These are phyloP conservation scores for Aciculosporium take DNA, from an alignment of 2,329 filamentous ascomycete species.

Conservation along the genomic window DNA sequence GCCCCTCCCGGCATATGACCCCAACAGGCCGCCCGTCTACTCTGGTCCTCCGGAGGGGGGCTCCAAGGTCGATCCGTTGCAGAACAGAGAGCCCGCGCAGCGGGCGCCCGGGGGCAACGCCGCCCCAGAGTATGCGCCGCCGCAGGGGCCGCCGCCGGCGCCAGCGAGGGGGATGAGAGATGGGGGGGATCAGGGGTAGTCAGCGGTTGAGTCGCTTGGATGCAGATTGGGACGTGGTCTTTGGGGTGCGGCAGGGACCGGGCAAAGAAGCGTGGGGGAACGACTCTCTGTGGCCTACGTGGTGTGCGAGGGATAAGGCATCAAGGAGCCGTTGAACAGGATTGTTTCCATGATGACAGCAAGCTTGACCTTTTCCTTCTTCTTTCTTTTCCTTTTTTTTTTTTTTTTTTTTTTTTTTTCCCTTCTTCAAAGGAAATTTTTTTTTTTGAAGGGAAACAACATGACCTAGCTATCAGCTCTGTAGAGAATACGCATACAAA, in stretches of 20 bases:
- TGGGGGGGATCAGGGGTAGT: too few species aligned
- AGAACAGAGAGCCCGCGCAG: slow-evolving; percentile 20
- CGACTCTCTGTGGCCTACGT: too few species aligned
- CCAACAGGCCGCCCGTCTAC: slow-evolving; percentile 42
- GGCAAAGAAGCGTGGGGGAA: too few species aligned
- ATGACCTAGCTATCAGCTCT: background rate
- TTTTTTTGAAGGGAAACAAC: too few species aligned
- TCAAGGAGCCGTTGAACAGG: background rate
- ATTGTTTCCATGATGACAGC: background rate
- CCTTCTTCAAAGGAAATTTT: too few species aligned
- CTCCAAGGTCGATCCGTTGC: slow-evolving; percentile 39
- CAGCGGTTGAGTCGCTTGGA: too few species aligned
- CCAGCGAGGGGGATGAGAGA: background rate
- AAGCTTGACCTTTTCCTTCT: too few species aligned
- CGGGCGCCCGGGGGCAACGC: slow-evolving; percentile 13
- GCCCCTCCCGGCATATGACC: slow-evolving; percentile 44
- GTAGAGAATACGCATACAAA: background rate
- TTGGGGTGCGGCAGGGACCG: too few species aligned
- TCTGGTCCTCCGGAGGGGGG: slow-evolving; percentile 31
- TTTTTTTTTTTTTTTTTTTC: too few species aligned
- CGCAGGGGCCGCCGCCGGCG: slow-evolving; percentile 34
- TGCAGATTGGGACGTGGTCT: too few species aligned
- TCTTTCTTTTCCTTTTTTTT: too few species aligned
- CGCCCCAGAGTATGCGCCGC: slow-evolving; percentile 23
- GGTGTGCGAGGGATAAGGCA: background rate